Base-by-base conservation (phyloP, 352 stramenopile species). In the Pythium biforme region DNA sequence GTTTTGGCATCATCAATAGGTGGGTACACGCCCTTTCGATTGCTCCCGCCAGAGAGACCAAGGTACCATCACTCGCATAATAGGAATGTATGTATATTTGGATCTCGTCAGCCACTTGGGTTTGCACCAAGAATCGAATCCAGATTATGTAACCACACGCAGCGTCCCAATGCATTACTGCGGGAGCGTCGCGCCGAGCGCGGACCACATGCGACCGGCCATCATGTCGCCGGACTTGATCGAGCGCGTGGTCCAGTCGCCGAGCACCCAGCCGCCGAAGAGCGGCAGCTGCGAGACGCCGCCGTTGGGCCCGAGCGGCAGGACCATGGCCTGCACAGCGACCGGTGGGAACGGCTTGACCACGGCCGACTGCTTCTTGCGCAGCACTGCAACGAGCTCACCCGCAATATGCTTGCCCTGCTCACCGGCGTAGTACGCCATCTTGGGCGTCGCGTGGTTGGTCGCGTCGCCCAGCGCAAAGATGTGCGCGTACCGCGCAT, bases 231-330 rank as follows among this genome's bases (percentile, higher is more conserved):
- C 73, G 1, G 67, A 74, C 67, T 85, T 85, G 60, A 83, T 65
- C 14, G 68, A 45, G 27, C 69, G 70, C 34, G 79, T 86, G 47
- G 83, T 55, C 39, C 80, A 64, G 65, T 89, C 73, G 59, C 80
- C 80, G 25, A 78, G 63, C 25, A 88, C 76, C 14, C 78, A 59
- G 10, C 76, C 78, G 5, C 76, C 77, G 29, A 78, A 73, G 25
- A 87, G 46, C 2, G 76, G 81, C 7, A 90, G 56, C 60, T 90
- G 78, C 27, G 66, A 55, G 10, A 86, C 78, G 12, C 81, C 78
- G 9, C 75, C 80, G 55, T 77, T 73, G 19, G 74, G 74, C 3
- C 80, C 80, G n/a, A 89, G 65, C 25, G 80, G 69, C 33, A 89
- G 20, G 12, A 74, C 19, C 33, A 74, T 43, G 7, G 39, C 34